Evolutionary conservation across 805 yeast species (phyloP), one percentile per base, ranked within the genome.

Genomic region (Alloascoidea hylecoeti): DNA sequence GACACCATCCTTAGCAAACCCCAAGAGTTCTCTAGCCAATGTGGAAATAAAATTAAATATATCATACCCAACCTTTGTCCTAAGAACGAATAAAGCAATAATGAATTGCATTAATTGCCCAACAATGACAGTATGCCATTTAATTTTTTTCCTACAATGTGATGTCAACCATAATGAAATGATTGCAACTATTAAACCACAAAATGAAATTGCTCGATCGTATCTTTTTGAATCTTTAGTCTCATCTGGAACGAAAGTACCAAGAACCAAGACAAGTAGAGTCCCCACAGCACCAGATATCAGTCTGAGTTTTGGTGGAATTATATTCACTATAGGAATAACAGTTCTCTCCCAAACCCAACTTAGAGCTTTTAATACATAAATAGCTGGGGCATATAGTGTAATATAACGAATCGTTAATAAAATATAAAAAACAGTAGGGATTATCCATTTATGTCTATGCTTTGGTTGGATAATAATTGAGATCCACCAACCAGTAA

Each of bases 31-130:
- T 48, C 76, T 63, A 34, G 78, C 75, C 48, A 75, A 58, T 39
- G 62, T 57, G 17, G 77, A 68, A 47, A 74, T 67, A 50, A 73
- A 74, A 55, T 72, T 68, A 60, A 74, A 74, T 46, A 75, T 60
- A 49, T 73, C 78, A 50, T 66, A 73, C 42, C 81, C 81, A 35
- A 64, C 63, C 47, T 61, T 60, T 15, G 80, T 74, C 49, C 80
- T 60, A 50, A 74, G 60, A 9, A 75, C 79, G 45, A 74, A 75
- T 34, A 74, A 58, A 3, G 79, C 78, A 41, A 75, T 52, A 41
- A 72, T 66, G 48, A 58, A 75, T 52, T 75, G 80, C 61, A 70
- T 66, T 50, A 74, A 63, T 58, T 70, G 60, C 32, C 79, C 80
- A 23, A 70, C 67, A 43, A 70, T 67, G 17, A 75, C 77, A 3